Evolutionary conservation across 345 rosid genomes (phyloP), one percentile per base, ranked within the genome.

Genomic region (Pistacia atlantica): DNA sequence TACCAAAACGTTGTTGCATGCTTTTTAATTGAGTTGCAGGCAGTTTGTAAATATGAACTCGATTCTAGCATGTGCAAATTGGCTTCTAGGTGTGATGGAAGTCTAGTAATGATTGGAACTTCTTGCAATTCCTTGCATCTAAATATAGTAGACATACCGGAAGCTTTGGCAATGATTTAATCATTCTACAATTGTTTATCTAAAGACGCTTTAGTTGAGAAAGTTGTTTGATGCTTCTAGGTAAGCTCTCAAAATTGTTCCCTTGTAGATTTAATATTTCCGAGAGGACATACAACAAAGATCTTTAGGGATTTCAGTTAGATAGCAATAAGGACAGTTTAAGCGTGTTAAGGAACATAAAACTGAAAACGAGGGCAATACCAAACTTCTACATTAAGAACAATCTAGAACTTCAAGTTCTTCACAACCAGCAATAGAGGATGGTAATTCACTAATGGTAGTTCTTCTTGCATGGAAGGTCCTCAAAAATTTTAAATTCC

Each of bases 181-280:
- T 49, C 54, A n/a, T 42, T 38, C 11, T n/a, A 31, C 69, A 66
- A 66, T 2, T 2, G 16, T 16, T 4, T 49, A 25, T 42, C 54
- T 2, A 0, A 67, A 67, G 57, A 0, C 0, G 2, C 49, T 4
- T 8, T 10, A 48, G 38, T 0, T 3, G 38, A 22, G 11, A 45
- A 46, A 67, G 71, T 48, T 67, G 71, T 55, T 65, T 48, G 37
- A 67, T 4, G 25, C 71, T 67, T 4, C 10, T 16, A 25, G 71
- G 57, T 25, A 67, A 12, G 10, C 33, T 31, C 33, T 31, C 33
- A 12, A 67, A 67, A 14, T 67, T 22, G 48, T 67, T 67, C 22
- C 56, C 71, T 0, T 11, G 20, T 22, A 67, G 56, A 48, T 20
- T 8, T 46, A 48, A 13, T 3, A 5, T 11, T 67, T 67, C 37